Conservation (phyloP, 2,329 filamentous ascomycete genomes). For the Botryotinia calthae region DNA sequence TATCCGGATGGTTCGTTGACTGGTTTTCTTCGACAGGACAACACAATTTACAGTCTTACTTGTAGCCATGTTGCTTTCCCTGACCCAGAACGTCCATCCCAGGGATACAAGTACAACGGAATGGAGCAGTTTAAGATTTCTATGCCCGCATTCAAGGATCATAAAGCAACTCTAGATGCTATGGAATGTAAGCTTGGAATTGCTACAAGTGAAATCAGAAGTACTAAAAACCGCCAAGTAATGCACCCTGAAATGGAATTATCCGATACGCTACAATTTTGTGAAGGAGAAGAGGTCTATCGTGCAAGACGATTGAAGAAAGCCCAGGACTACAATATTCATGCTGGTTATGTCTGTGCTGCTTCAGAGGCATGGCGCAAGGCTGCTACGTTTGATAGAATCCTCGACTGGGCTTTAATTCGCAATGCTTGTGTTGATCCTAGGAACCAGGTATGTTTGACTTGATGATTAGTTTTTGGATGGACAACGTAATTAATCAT, state of each 20-base stretch:
- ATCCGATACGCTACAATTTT: no score
- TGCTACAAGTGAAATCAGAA: background rate
- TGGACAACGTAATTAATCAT: no score
- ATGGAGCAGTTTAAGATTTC: background rate
- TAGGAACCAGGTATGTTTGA: no score
- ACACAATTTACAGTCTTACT: background rate
- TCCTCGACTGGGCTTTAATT: background rate
- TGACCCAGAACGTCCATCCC: background rate
- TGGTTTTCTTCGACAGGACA: background rate
- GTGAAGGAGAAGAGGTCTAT: no score
- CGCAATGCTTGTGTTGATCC: background rate
- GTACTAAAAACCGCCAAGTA: no score
- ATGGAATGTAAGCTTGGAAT: background rate
- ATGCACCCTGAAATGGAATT: background rate
- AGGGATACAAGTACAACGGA: background rate
- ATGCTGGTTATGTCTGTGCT: background rate
- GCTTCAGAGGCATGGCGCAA: background rate
- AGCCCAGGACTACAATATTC: background rate
- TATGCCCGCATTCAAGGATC: background rate
- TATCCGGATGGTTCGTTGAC: background rate
- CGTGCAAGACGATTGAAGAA: no score
- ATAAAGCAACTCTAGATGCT: background rate
- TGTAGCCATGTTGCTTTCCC: background rate
- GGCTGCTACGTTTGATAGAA: background rate
- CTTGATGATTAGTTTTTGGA: no score